Evolutionary conservation across 768 basidiomycete genomes (phyloP).

Genomic region (Boletus subcaerulescens): DNA sequence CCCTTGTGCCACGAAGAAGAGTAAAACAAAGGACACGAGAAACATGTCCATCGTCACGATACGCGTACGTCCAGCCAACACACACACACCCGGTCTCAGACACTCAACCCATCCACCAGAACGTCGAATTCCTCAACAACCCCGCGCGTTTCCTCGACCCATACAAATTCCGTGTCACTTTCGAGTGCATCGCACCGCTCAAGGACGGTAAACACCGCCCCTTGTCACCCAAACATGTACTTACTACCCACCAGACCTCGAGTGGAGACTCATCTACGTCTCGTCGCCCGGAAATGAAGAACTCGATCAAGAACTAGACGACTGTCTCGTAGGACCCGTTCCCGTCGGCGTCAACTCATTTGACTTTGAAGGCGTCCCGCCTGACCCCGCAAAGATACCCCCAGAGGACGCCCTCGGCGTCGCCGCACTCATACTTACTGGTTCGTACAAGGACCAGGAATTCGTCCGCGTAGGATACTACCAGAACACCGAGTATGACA

Average conservation of each 20-base stretch:
- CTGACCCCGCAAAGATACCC: conserved; percentile 82
- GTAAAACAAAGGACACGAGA: neutral
- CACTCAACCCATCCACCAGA: conserved; percentile 39
- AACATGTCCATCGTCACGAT: conserved; percentile 70
- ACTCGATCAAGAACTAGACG: conserved; percentile 95
- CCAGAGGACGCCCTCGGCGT: conserved; percentile 91
- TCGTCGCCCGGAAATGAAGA: conserved; percentile 89
- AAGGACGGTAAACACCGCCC: conserved; percentile 63
- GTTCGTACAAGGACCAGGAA: conserved; percentile 94
- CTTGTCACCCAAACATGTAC: neutral
- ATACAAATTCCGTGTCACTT: conserved; percentile 93
- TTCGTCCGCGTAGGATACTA: conserved; percentile 99
- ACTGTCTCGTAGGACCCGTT: conserved; percentile 95
- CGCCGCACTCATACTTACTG: conserved; percentile 94
- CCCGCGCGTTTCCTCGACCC: conserved; percentile 88
- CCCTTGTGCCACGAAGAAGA: neutral
- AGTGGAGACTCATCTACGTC: conserved; percentile 97
- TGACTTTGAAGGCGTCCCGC: conserved; percentile 88
- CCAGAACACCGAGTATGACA: conserved; percentile 98
- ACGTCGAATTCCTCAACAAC: conserved; percentile 90
- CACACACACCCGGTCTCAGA: no score
- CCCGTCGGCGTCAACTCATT: conserved; percentile 97
- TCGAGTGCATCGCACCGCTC: conserved; percentile 91
- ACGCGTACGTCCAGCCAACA: conserved; percentile 41
- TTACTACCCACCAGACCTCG: conserved; percentile 63